Base-by-base conservation (phyloP, 805 yeast genomes). In the Debaryomyces hansenii region DNA sequence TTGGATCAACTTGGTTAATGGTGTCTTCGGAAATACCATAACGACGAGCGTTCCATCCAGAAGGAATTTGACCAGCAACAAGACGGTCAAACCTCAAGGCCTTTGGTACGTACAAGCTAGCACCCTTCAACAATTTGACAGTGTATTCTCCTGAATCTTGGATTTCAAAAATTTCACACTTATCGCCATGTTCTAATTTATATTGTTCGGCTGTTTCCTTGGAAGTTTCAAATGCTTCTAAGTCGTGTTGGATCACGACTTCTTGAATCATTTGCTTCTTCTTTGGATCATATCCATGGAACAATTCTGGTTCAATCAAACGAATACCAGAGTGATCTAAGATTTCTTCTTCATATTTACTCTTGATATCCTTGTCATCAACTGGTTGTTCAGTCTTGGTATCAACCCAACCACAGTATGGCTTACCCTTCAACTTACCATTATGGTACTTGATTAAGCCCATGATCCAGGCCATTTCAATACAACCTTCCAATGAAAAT, bases 391-490 rank as follows among this genome's bases (percentile, higher is more conserved):
- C 84, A 50, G 97, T 83, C 80, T 92, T 91, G 54, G 96, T 84
- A 66, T 94, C 99, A 58, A 92, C 88, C 99, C 99, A 94, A 59
- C 98, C 98, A 40, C 94, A 78, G 77, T 91, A 91, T 60, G 90
- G 92, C 67, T 84, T 84, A 63, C 91, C 91, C 80, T 89, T 89
- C 63, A 88, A 77, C 66, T 78, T 78, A 74, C 97, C 98, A 57
- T 89, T 88, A 75, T 88, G 94, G 75, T 94, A 94, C 74, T 89
- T 90, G 75, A 94, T 91, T 65, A 87, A 80, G 57, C 97, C 97
- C 98, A 94, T 94, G 59, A 94, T 91, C 97, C 98, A 94, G 41
- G 99, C 98, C 96, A 94, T 91, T 76, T 94, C 99, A 64, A 94
- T 86, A 64, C 97, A 87, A 63, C 99, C 99, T 74, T 94, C 99